phyloP scores from a whole-genome alignment of 805 yeast species.

The Tetrapisispora namnaoensis region DNA sequence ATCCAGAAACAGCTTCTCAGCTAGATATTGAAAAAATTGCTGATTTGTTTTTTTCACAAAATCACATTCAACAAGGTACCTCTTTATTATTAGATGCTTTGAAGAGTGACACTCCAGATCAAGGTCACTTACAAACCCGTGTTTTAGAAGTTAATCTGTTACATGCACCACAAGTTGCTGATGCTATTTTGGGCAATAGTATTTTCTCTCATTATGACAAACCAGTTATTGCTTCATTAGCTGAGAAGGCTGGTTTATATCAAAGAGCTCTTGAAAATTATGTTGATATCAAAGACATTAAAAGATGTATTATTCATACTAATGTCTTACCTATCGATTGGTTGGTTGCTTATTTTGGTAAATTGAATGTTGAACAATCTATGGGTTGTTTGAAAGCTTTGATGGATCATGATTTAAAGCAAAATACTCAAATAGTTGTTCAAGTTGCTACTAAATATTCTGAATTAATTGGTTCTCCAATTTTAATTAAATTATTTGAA shows the following conservation, averaged over 20 bases:
- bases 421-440: conserved; percentile 83
- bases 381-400: conserved; percentile 79
- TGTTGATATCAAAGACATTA: conserved; percentile 89
- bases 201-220: conserved; percentile 95
- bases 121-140: conserved; percentile 92
- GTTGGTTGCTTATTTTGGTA: conserved; percentile 88
- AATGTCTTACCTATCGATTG: conserved; percentile 81
- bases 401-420: conserved; percentile 68
- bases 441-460: conserved; percentile 96
- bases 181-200: conserved; percentile 90
- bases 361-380: conserved; percentile 88
- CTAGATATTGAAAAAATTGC: conserved; percentile 80
- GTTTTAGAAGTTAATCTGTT: conserved; percentile 83
- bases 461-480: conserved; percentile 79
- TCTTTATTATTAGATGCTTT: conserved; percentile 92
- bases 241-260: conserved; percentile 92
- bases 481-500: conserved; percentile 83
- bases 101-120: conserved; percentile 86
- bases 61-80: conserved; percentile 94
- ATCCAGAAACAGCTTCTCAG: conserved; percentile 46
- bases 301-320: conserved; percentile 87
- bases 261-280: conserved; percentile 96
- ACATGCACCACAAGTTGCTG: conserved; percentile 99
- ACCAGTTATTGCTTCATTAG: conserved; percentile 80
- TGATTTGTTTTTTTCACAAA: conserved; percentile 90